Evolutionary conservation across 805 yeast genomes (phyloP).

Genomic region (Candida hispaniensis): DNA sequence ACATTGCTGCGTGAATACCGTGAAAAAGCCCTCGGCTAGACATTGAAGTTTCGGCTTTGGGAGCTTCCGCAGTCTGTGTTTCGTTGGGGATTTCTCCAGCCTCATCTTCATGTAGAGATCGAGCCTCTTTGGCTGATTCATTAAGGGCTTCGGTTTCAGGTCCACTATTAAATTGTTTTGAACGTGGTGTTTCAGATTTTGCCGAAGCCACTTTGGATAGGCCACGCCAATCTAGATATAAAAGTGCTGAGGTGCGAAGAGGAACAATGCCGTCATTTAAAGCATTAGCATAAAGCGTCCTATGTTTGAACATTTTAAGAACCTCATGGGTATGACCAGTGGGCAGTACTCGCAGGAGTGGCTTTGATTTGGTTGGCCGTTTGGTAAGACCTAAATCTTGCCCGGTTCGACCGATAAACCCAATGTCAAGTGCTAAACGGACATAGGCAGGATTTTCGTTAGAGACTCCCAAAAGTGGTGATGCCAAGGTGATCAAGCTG

Average conservation of each 20-base stretch:
- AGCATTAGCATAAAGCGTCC: conserved; percentile 84
- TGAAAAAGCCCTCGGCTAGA: conserved; percentile 9
- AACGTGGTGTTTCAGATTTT: conserved; percentile 13
- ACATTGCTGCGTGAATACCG: conserved; percentile 14
- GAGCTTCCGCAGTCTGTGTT: neutral
- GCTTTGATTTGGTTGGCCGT: conserved; percentile 34
- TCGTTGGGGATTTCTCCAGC: conserved; percentile 32
- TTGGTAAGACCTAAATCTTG: conserved; percentile 67
- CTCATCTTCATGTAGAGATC: conserved; percentile 5
- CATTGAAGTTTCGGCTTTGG: too few relatives aligned
- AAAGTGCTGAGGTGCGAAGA: conserved; percentile 72
- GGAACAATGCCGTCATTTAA: conserved; percentile 95
- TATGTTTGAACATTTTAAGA: conserved; percentile 49
- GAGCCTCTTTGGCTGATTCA: neutral
- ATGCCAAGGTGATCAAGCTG: conserved; percentile 72
- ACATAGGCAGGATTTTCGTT: conserved; percentile 82
- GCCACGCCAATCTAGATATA: conserved; percentile 80
- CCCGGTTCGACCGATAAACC: conserved; percentile 88
- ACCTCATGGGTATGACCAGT: conserved; percentile 59
- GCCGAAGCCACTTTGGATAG: conserved; percentile 41
- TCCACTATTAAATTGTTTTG: too few relatives aligned
- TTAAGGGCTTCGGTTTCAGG: conserved; percentile 1
- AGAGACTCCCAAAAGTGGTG: conserved; percentile 80
- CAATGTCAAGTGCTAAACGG: conserved; percentile 73
- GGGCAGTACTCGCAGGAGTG: conserved; percentile 67